Evolutionary conservation across 208 protist genomes (phyloP).

Genomic region (Trichomonas tenax): DNA sequence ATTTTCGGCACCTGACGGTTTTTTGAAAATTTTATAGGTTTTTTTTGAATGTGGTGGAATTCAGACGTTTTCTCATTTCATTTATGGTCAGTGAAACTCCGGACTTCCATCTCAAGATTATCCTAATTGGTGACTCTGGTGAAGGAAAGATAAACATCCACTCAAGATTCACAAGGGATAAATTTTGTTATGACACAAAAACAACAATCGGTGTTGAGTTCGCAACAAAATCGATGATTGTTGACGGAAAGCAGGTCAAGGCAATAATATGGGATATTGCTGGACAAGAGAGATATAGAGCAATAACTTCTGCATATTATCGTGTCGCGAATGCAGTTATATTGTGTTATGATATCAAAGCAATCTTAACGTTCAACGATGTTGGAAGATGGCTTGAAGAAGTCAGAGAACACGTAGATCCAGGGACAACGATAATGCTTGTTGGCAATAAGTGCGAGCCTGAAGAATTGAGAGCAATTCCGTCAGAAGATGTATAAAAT

Average conservation of each 20-base stretch:
- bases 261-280: constrained; percentile 8
- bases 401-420: not conserved
- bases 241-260: constrained; percentile 9
- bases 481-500: not conserved
- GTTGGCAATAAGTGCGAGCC: constrained; percentile 35
- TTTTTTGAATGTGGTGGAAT: no score
- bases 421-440: constrained; percentile 15
- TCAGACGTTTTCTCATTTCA: no score
- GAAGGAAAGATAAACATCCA: not conserved
- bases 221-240: not conserved
- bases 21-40: no score
- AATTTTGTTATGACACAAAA: not conserved
- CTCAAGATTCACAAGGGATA: not conserved
- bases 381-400: constrained; percentile 26
- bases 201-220: constrained; percentile 15
- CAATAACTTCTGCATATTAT: constrained; percentile 30
- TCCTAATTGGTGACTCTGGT: not conserved
- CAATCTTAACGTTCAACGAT: not conserved
- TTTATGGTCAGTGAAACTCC: no score
- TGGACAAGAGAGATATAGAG: no score
- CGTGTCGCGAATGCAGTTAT: constrained; percentile 18
- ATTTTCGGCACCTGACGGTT: no score
- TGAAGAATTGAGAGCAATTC: not conserved
- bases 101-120: not conserved
- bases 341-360: constrained; percentile 31